Conservation (phyloP, 2,329 filamentous ascomycete genomes). For the Elsinoe batatas region DNA sequence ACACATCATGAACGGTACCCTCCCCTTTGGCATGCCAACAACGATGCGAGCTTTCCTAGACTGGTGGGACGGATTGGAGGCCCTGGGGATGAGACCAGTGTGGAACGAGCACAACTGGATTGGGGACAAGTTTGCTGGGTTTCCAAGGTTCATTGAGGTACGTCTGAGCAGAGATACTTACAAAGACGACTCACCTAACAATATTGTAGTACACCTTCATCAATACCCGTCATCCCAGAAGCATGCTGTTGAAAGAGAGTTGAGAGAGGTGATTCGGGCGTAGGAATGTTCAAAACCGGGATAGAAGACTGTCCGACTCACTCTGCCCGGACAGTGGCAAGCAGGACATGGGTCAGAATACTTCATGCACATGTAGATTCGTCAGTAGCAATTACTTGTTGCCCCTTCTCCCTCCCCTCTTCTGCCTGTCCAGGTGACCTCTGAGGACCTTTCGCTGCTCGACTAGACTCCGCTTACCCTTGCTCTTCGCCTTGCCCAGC, state of each 20-base stretch:
- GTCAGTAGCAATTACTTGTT: slow-evolving; percentile 37
- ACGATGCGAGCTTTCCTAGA: background rate
- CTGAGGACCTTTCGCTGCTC: slow-evolving; percentile 73
- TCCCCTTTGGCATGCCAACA: background rate
- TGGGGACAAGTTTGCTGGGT: background rate
- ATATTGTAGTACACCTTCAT: background rate
- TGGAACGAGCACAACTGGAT: slow-evolving; percentile 20
- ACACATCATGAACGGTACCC: background rate
- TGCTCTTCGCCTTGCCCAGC: slow-evolving; percentile 85
- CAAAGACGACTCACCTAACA: background rate
- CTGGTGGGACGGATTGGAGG: slow-evolving; percentile 10
- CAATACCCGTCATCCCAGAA: background rate
- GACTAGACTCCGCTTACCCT: slow-evolving; percentile 87
- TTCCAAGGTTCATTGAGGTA: background rate
- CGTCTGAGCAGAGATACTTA: background rate
- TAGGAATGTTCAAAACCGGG: too few species aligned
- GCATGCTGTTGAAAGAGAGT: background rate
- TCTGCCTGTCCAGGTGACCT: slow-evolving; percentile 72
- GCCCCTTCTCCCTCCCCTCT: slow-evolving; percentile 70
- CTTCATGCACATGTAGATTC: background rate
- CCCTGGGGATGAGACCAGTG: background rate
- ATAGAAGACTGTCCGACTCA: too few species aligned
- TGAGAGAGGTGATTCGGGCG: too few species aligned
- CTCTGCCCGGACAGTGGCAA: too few species aligned
- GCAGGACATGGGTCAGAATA: background rate